phyloP scores from a whole-genome alignment of 1,139 yeast species.

The Yamadazyma mexicana region DNA sequence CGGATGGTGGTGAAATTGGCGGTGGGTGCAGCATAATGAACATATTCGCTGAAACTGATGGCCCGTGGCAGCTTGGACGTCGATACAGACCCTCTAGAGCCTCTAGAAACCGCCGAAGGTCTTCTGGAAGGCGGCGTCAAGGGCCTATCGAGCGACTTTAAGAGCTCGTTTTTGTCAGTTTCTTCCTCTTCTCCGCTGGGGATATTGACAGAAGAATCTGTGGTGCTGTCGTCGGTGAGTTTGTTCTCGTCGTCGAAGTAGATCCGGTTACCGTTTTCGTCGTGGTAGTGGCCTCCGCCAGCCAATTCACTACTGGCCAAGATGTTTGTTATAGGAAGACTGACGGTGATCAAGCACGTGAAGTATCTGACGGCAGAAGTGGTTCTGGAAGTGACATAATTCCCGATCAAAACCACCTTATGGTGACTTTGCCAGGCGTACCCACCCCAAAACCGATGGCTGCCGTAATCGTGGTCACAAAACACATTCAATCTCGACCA shows the following conservation, averaged over 20 bases:
- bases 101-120: conserved; percentile 17
- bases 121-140: conserved; percentile 16
- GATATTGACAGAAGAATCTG: conserved; percentile 11
- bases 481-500: conserved; percentile 64
- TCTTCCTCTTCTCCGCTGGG: conserved; percentile 9
- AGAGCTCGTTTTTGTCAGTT: conserved; percentile 7
- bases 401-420: conserved; percentile 58
- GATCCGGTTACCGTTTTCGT: conserved; percentile 21
- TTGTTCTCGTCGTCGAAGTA: conserved; percentile 17
- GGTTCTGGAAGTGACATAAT: conserved; percentile 45
- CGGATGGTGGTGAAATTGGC: conserved; percentile 63
- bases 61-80: conserved; percentile 21
- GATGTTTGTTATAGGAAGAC: conserved; percentile 64
- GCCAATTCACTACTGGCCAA: conserved; percentile 48
- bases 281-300: conserved; percentile 23
- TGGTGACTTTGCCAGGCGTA: conserved; percentile 78
- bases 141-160: conserved; percentile 10
- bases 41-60: conserved; percentile 63
- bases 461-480: conserved; percentile 56
- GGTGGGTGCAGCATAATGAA: conserved; percentile 75
- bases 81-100: conserved; percentile 12
- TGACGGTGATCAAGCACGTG: conserved; percentile 56
- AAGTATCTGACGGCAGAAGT: conserved; percentile 60
- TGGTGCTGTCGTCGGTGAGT: conserved; percentile 20
- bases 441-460: conserved; percentile 66